A percentile compares a stretch with the other conserved stretches of the same genome.
Conservation (phyloP, 371 early-diverging fungal species). For the Batrachochytrium dendrobatidis region DNA sequence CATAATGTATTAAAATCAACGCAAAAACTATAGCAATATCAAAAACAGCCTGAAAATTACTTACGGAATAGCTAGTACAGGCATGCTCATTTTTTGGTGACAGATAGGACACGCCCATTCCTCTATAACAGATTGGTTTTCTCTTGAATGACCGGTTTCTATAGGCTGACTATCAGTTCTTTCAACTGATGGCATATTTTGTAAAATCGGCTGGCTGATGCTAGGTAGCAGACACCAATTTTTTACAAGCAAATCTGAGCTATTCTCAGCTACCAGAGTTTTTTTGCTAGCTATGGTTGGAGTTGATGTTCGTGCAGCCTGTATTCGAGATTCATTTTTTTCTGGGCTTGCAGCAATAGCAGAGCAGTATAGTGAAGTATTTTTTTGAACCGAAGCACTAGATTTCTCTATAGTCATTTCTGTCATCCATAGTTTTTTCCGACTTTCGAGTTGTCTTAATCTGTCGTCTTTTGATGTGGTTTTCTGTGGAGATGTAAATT, state of each 20-base stretch:
- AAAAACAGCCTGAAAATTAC: neutral
- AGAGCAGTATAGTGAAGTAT: no score
- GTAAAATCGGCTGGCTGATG: no score
- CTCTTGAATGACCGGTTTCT: neutral
- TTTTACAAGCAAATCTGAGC: neutral
- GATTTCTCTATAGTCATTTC: constrained; percentile 1
- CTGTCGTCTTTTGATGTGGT: neutral
- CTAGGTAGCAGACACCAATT: no score
- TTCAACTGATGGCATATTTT: no score
- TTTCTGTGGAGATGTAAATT: no score
- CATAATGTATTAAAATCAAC: neutral
- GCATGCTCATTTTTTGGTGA: neutral
- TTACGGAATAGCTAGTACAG: constrained; percentile 3
- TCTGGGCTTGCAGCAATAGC: no score
- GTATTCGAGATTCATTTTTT: no score
- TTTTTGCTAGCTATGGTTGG: no score
- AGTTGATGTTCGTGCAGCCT: no score
- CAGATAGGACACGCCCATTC: neutral
- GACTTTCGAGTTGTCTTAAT: neutral
- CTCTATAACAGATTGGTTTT: neutral
- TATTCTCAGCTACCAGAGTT: neutral
- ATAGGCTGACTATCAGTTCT: neutral
- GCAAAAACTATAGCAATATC: neutral
- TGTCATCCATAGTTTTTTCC: constrained; percentile 4
- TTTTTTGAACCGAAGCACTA: no score